Evolutionary conservation across 257 asterid genomes (phyloP), one percentile per base, ranked within the genome.

Genomic region (Prunella vulgaris): DNA sequence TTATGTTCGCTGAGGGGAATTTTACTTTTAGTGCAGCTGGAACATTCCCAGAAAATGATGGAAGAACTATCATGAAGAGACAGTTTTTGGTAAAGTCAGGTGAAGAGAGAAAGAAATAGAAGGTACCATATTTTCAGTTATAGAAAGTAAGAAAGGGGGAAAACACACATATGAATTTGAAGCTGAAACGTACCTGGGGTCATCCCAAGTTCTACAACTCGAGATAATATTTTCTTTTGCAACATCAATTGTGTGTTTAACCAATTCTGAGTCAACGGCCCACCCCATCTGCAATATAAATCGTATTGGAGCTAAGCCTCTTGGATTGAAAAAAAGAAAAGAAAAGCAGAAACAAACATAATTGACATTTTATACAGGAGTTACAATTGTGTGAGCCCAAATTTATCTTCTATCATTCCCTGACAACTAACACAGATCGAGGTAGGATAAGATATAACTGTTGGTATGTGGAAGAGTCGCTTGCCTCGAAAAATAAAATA

Each of bases 1-100:
- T 90, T 54, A 93, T 93, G 76, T 86, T 93, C 60, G 99, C 97
- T 8, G 82, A 82, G 33, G 99, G 96, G 28, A 85, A 90, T 46
- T 76, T 87, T 72, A 79, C 81, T 82, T 89, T 88, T 38, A 93
- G 44, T 40, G 92, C 94, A 69, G 95, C 96, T 49, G 99, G 99
- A 81, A 93, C 96, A 87, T 88, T 93, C 77, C 99, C 99, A 78
- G 99, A 93, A 79, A 93, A 93, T 53, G 99, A 90, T 66, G 97
- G 99, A 68, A 93, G 99, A 74, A 93, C 99, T 93, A 76, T 58
- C 30, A 72, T 9, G 27, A 74, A 46, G 52, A 76, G 68, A 56
- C 10, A 60, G 38, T 51, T 77, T 18, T 42, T 32, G 46, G 30
- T 76, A 14, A 65, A 3, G 38, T n/a, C 21, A 28, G 53, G 20